A percentile compares a stretch with the other conserved stretches of the same genome.
Evolutionary conservation across 108 stramenopile species (phyloP).

Genomic region (Cyclotella atomus): DNA sequence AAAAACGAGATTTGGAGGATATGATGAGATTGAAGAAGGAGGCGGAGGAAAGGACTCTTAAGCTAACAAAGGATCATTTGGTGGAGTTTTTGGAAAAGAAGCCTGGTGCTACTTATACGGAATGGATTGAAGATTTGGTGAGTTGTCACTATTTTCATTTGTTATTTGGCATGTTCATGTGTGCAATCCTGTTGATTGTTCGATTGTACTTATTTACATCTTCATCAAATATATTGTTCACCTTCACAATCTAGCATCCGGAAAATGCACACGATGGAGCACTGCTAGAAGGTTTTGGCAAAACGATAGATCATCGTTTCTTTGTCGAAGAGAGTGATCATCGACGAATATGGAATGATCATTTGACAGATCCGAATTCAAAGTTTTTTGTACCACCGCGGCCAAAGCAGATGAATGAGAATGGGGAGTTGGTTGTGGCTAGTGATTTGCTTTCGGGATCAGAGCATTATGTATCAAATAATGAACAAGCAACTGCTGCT

Average conservation of each 20-base stretch:
- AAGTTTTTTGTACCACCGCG: constrained; percentile 37
- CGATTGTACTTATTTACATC: background rate
- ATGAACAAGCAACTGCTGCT: background rate
- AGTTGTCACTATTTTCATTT: too few relatives aligned
- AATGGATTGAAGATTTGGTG: constrained; percentile 68
- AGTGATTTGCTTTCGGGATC: constrained; percentile 45
- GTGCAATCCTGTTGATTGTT: too few relatives aligned
- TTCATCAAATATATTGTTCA: too few relatives aligned
- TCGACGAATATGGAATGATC: constrained; percentile 69
- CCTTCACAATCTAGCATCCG: constrained; percentile 55
- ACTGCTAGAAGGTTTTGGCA: constrained; percentile 45
- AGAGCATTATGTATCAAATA: background rate
- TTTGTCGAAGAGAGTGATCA: constrained; percentile 81
- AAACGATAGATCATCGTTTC: constrained; percentile 75
- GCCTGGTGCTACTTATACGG: constrained; percentile 69
- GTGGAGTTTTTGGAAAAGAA: constrained; percentile 17
- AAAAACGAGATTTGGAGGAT: constrained; percentile 58
- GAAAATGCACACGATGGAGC: constrained; percentile 65
- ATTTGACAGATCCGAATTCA: constrained; percentile 21
- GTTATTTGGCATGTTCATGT: too few relatives aligned
- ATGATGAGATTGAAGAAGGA: constrained; percentile 56
- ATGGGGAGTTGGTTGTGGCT: constrained; percentile 33
- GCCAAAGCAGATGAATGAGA: constrained; percentile 30
- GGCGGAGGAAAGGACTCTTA: constrained; percentile 57
- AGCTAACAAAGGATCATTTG: constrained; percentile 50